A percentile compares a stretch with the other conserved stretches of the same genome.
Conservation (phyloP, 1,284 basidiomycete species). For the Moniliophthora roreri region DNA sequence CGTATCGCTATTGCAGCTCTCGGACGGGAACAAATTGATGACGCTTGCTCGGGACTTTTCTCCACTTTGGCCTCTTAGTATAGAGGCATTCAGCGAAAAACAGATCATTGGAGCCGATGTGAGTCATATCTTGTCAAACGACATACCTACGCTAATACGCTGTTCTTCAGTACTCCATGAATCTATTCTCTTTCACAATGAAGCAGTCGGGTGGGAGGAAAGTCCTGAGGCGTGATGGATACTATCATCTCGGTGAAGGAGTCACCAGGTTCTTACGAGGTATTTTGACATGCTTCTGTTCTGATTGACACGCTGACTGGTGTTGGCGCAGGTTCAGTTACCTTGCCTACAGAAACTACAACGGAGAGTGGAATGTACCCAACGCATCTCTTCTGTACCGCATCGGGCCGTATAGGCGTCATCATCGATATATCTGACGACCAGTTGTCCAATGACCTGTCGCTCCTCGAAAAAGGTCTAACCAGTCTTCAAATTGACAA, state of each 20-base stretch:
- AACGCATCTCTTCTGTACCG: constrained; percentile 76
- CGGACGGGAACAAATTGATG: constrained; percentile 43
- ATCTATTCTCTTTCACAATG: constrained; percentile 71
- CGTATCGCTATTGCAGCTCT: constrained; percentile 67
- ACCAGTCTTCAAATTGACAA: constrained; percentile 25
- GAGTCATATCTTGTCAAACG: constrained; percentile 24
- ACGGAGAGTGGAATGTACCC: constrained; percentile 43
- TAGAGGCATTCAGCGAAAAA: constrained; percentile 52
- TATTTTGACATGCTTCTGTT: constrained; percentile 24
- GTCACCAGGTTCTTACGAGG: constrained; percentile 71
- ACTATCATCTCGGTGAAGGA: constrained; percentile 68
- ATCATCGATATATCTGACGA: constrained; percentile 63
- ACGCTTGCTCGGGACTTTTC: constrained; percentile 77
- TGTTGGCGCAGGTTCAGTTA: constrained; percentile 39
- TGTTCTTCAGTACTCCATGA: constrained; percentile 60
- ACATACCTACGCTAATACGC: neutral
- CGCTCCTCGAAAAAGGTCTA: constrained; percentile 80
- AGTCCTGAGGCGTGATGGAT: constrained; percentile 59
- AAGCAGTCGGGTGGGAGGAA: constrained; percentile 36
- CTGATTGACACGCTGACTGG: neutral
- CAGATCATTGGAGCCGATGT: constrained; percentile 81
- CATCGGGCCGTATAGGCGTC: constrained; percentile 81
- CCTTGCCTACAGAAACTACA: constrained; percentile 32
- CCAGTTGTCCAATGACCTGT: constrained; percentile 61
- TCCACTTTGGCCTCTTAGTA: constrained; percentile 68